Conservation (phyloP, 129 eudicot genomes). For the Pulicaria dysenterica region DNA sequence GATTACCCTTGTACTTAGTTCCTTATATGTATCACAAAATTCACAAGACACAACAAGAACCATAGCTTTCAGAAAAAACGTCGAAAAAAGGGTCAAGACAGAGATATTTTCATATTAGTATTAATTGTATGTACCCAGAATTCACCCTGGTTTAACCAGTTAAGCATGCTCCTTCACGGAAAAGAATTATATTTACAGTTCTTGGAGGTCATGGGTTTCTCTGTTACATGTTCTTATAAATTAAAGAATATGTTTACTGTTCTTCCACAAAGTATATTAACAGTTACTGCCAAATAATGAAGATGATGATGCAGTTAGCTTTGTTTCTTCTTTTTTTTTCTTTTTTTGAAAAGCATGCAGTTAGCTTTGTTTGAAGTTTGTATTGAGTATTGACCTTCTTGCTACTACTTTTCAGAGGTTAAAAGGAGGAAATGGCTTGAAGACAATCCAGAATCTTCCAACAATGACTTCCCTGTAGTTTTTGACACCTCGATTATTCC, state of each 20-base stretch:
- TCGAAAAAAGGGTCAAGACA: background rate
- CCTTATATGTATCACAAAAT: slow-evolving; percentile 3
- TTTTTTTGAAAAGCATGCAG: background rate
- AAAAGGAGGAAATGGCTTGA: slow-evolving; percentile 95
- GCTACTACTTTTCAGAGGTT: slow-evolving; percentile 65
- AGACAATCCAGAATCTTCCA: slow-evolving; percentile 88
- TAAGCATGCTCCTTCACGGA: background rate
- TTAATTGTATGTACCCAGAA: background rate
- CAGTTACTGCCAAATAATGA: background rate
- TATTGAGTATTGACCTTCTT: slow-evolving; percentile 19
- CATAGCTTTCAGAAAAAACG: background rate
- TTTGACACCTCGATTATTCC: slow-evolving; percentile 96
- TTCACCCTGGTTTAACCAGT: background rate
- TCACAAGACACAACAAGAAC: background rate
- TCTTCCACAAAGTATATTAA: slow-evolving; percentile 1
- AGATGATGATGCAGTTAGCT: too few species aligned
- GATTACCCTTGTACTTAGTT: too few species aligned
- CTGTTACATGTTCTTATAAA: too few species aligned
- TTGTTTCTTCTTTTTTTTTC: slow-evolving; percentile 17
- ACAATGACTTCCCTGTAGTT: slow-evolving; percentile 76
- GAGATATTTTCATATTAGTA: background rate
- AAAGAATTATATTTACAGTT: slow-evolving; percentile 1
- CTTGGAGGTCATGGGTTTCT: background rate
- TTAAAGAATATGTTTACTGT: background rate
- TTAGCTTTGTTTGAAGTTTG: slow-evolving; percentile 6